Conservation (phyloP, 139 green algal genomes). For the Bryopsis sp. region DNA sequence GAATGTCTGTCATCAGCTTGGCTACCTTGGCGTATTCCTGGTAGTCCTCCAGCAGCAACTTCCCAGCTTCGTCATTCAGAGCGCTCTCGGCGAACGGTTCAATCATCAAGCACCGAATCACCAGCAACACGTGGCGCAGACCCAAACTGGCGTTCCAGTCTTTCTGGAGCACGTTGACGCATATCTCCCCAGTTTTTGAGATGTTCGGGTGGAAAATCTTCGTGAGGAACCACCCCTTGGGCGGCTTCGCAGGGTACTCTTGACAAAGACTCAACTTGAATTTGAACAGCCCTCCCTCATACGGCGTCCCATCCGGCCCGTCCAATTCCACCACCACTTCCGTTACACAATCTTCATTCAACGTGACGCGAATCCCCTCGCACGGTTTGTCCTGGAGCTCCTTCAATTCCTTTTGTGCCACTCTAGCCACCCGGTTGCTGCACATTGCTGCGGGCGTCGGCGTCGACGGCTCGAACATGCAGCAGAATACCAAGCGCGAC, state of each 20-base stretch:
- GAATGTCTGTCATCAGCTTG: constrained; percentile 83
- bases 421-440: too few species aligned
- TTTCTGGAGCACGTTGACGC: constrained; percentile 94
- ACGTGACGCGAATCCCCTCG: too few species aligned
- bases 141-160: constrained; percentile 85
- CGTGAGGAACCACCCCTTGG: constrained; percentile 43
- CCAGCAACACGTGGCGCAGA: constrained; percentile 72
- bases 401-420: too few species aligned
- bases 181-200: constrained; percentile 82
- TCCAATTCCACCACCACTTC: not conserved
- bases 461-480: too few species aligned
- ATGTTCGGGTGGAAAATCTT: constrained; percentile 98
- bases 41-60: constrained; percentile 85
- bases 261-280: constrained; percentile 59
- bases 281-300: constrained; percentile 76
- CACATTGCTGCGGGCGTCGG: too few species aligned
- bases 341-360: too few species aligned
- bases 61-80: constrained; percentile 95
- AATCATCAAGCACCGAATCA: constrained; percentile 93
- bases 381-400: too few species aligned
- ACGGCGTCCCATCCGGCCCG: constrained; percentile 73
- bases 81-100: constrained; percentile 93
- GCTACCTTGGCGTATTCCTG: constrained; percentile 76
- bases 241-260: constrained; percentile 55
- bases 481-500: too few species aligned